These are phyloP conservation scores for Eimeria zaria DNA, from an alignment of 169 alveolate genomes.

Conservation along the genomic window DNA sequence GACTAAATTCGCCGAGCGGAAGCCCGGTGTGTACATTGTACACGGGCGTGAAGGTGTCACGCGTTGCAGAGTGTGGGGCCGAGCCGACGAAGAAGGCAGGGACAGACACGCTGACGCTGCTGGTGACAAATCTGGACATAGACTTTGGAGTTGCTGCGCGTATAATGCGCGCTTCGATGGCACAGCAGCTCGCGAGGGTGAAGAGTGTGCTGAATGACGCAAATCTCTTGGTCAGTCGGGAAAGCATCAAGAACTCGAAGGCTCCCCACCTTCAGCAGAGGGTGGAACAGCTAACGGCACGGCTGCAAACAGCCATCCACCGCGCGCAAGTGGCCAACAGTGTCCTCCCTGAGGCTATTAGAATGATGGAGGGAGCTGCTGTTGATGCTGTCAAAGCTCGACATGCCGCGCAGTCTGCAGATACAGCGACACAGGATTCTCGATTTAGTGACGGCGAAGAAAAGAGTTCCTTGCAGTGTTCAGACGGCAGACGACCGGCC, in stretches of 20 bases:
- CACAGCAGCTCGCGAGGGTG: neutral
- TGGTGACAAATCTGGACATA: slow-evolving; percentile 12
- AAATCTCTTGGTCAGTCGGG: neutral
- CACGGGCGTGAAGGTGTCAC: slow-evolving; percentile 47
- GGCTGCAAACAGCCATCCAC: neutral
- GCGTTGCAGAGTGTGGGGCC: slow-evolving; percentile 17
- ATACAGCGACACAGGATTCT: neutral
- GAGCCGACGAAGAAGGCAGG: slow-evolving; percentile 21
- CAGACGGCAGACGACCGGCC: neutral
- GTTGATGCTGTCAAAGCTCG: neutral
- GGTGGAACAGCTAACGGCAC: neutral
- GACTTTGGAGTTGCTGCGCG: slow-evolving; percentile 39
- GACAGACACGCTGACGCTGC: neutral
- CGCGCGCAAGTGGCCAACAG: neutral
- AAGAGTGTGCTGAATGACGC: slow-evolving; percentile 19
- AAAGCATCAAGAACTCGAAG: neutral
- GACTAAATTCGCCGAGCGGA: neutral
- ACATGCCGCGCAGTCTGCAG: neutral
- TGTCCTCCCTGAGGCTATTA: slow-evolving; percentile 39
- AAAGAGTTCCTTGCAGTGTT: neutral
- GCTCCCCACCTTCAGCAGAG: slow-evolving; percentile 9
- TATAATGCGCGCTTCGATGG: slow-evolving; percentile 50
- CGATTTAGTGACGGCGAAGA: neutral
- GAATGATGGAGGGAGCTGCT: slow-evolving; percentile 67
- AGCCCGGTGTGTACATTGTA: slow-evolving; percentile 66